Base-by-base conservation (phyloP, 352 stramenopile species). In the Aphanomyces astaci region DNA sequence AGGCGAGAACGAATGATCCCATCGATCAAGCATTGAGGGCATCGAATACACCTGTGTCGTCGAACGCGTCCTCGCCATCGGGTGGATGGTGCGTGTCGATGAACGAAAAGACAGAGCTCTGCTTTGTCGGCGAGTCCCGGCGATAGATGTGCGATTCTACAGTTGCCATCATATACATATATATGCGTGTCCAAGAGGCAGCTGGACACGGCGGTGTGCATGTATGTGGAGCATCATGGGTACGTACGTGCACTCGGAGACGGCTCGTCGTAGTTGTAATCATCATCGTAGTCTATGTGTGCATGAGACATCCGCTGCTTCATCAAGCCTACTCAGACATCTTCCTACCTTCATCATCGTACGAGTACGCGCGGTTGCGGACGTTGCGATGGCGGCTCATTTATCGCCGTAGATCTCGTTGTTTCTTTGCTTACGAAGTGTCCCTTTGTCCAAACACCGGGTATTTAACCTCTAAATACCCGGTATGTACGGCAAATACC, bases 371-470 rank as follows among this genome's bases (percentile, higher is more conserved):
- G 77, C 86, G 86, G 76, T 93, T 92, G 64, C 86, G 86, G 30
- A 95, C 74, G 74, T 90, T 85, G 70, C 86, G 84, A 54, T 95
- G 86, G 73, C 86, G 86, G 15, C 82, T 92, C 86, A 95, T 94
- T 17, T 66, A 25, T n/a, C 30, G 51, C 51, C 51, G 51, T 25
- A 59, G 51, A 36, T 52, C 51, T 10, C 19, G 25, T 36, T 10
- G 30, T 33, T 59, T 33, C 51, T 59, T 43, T 43, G 36, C 36
- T n/a, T n/a, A n/a, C n/a, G n/a, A n/a, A n/a, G 36, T 43, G 7
- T 43, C 36, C 15, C 27, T 59, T 7, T 55, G n/a, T 55, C n/a
- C 36, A 43, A 43, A 43, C 7, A 7, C 36, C 7, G 36, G 36
- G n/a, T n/a, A n/a, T n/a, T n/a, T n/a, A n/a, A n/a, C n/a, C n/a